Evolutionary conservation across 495 filamentous ascomycete species (phyloP).

Genomic region (Penicillium cosmopolitanum): DNA sequence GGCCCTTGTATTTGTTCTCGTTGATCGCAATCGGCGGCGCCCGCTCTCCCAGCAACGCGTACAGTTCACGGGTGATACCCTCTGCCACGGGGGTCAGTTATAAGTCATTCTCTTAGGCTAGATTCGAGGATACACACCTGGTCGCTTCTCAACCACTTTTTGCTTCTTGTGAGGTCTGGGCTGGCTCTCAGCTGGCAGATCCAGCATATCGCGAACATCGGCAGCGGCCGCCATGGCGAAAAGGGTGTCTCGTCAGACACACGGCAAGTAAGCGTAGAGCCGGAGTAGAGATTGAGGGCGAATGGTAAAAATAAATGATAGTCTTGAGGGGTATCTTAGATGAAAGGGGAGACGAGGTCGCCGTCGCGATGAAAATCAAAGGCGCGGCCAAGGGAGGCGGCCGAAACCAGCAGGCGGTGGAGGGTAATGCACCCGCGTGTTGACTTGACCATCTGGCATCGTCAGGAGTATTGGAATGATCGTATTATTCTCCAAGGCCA

Average conservation of each 20-base stretch:
- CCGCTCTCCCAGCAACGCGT: conserved; percentile 66
- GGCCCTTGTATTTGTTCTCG: conserved; percentile 68
- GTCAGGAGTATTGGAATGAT: conserved; percentile 7
- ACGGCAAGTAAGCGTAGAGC: conserved; percentile 2
- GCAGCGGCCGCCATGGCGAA: conserved; percentile 70
- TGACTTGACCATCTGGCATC: conserved; percentile 23
- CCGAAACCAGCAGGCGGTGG: conserved; percentile 31
- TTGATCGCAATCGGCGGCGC: conserved; percentile 70
- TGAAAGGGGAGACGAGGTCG: conserved; percentile 2
- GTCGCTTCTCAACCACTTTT: conserved; percentile 70
- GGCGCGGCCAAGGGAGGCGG: conserved; percentile 23
- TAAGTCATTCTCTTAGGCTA: background rate
- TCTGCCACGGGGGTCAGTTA: conserved; percentile 52
- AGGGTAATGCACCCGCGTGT: background rate
- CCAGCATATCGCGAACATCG: conserved; percentile 90
- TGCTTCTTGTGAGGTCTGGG: conserved; percentile 75
- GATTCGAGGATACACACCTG: conserved; percentile 48
- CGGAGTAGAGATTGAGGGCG: background rate
- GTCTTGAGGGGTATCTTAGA: background rate
- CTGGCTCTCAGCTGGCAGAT: conserved; percentile 68
- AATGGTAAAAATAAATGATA: background rate
- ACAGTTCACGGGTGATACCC: conserved; percentile 70
- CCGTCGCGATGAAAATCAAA: conserved; percentile 24
- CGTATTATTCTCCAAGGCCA: background rate
- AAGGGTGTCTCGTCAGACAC: conserved; percentile 9